Percentiles rank a stretch among this genome's conserved stretches.
Conservation (phyloP, 1,139 yeast genomes). For the Kodamaea ohmeri region DNA sequence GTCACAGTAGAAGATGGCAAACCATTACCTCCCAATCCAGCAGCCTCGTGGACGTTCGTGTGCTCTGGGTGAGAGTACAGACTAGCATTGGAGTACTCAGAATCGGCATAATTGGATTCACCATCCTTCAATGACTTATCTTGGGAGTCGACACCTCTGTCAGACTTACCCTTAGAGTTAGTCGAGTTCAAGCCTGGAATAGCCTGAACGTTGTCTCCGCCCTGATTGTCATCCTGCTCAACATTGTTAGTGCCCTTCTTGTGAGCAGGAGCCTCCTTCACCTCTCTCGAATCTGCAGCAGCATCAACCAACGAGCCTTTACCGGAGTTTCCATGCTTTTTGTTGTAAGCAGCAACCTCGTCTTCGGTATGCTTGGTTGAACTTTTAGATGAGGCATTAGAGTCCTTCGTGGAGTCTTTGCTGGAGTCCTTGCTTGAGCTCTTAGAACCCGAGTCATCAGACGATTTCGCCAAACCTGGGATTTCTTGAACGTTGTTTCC, state of each 20-base stretch:
- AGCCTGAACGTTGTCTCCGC: constrained; percentile 1
- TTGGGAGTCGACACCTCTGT: too few species aligned
- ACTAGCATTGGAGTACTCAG: too few species aligned
- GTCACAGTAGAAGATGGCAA: background rate
- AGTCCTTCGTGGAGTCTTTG: background rate
- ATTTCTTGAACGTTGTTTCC: constrained; percentile 3
- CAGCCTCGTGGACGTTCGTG: constrained; percentile 1
- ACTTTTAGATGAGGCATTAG: background rate
- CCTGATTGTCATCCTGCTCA: background rate
- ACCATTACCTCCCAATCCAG: constrained; percentile 2
- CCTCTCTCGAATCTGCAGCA: constrained; percentile 3
- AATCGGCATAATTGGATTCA: too few species aligned
- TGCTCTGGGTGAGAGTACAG: constrained; percentile 1
- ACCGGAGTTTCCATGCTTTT: constrained; percentile 26
- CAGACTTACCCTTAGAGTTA: too few species aligned
- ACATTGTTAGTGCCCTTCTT: background rate
- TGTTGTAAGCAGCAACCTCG: constrained; percentile 28
- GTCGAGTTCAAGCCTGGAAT: constrained; percentile 5
- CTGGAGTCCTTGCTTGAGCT: background rate
- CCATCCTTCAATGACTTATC: too few species aligned
- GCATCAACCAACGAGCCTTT: constrained; percentile 25
- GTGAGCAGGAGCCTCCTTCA: background rate
- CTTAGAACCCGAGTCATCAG: background rate
- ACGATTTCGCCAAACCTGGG: constrained; percentile 1
- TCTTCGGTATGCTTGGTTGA: too few species aligned